phyloP scores from a whole-genome alignment of 2,329 filamentous ascomycete genomes.

The Colletotrichum gloeosporioides region DNA sequence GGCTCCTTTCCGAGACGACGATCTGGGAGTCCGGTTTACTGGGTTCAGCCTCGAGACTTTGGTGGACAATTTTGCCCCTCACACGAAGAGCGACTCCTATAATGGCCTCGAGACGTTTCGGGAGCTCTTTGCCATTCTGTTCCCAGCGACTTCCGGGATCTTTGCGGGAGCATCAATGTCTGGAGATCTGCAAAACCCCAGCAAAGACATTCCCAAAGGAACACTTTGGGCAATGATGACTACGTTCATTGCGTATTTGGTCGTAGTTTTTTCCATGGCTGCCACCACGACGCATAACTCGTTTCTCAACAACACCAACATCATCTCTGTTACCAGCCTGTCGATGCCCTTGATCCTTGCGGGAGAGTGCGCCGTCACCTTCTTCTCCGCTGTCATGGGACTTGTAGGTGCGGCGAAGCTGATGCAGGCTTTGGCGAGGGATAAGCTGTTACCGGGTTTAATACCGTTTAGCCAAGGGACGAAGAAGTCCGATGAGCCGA shows the following conservation, averaged over 20 bases:
- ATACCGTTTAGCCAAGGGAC: conserved; percentile 77
- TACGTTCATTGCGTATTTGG: conserved; percentile 76
- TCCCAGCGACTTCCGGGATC: conserved; percentile 68
- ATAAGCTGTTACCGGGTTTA: conserved; percentile 79
- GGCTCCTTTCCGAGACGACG: conserved; percentile 68
- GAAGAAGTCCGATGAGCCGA: conserved; percentile 74
- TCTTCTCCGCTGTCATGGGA: conserved; percentile 89
- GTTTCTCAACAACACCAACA: conserved; percentile 76
- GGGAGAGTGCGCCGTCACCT: conserved; percentile 81
- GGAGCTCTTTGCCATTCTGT: conserved; percentile 84
- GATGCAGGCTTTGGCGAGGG: conserved; percentile 81
- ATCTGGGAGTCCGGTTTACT: conserved; percentile 75
- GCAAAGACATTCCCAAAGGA: conserved; percentile 84
- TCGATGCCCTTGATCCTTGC: conserved; percentile 76
- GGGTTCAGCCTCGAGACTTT: conserved; percentile 76
- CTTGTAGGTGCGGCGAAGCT: conserved; percentile 86
- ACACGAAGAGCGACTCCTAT: conserved; percentile 66
- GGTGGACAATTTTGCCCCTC: conserved; percentile 75
- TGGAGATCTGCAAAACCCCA: conserved; percentile 81
- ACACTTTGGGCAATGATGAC: conserved; percentile 78
- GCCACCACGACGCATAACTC: conserved; percentile 76
- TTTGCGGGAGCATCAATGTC: conserved; percentile 87
- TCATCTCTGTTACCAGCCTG: conserved; percentile 83
- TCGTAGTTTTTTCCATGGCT: conserved; percentile 81
- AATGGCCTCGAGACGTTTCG: conserved; percentile 74